Percentiles rank a stretch among this genome's conserved stretches.
Conservation (phyloP, 805 yeast genomes). For the Candida mattraensis region DNA sequence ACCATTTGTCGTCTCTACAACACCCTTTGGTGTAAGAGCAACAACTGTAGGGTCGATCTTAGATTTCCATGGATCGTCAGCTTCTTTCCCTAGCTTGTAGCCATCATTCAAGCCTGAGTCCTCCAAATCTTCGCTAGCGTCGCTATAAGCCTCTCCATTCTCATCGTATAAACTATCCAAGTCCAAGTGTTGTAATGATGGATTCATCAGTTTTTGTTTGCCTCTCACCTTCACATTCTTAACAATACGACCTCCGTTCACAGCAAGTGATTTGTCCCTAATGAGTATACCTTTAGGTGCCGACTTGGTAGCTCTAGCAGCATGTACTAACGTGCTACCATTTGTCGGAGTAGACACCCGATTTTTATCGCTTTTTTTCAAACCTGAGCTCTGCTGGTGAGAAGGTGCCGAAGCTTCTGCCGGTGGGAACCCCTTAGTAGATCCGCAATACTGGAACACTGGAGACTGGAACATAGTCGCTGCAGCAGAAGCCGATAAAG, state of each 20-base stretch:
- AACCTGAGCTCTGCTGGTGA: not conserved
- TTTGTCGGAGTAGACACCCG: conserved; percentile 1
- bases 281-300: conserved; percentile 17
- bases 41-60: conserved; percentile 5
- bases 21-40: conserved; percentile 7
- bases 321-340: conserved; percentile 1
- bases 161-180: conserved; percentile 23
- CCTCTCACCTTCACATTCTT: conserved; percentile 22
- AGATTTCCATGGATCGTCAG: conserved; percentile 7
- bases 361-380: conserved; percentile 1
- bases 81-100: conserved; percentile 4
- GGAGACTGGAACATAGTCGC: conserved; percentile 18
- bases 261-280: conserved; percentile 12
- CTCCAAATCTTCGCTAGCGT: conserved; percentile 18
- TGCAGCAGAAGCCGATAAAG: conserved; percentile 16
- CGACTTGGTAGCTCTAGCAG: conserved; percentile 8
- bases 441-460: conserved; percentile 10
- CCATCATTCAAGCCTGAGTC: conserved; percentile 46
- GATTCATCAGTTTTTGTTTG: conserved; percentile 25
- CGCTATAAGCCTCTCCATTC: conserved; percentile 20
- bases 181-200: conserved; percentile 27
- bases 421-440: conserved; percentile 20
- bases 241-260: conserved; percentile 16
- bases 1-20: conserved; percentile 1
- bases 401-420: conserved; percentile 17